Evolutionary conservation across 176 grass and related monocot species (phyloP), one percentile per base, ranked within the genome.

Genomic region (Paspalum notatum): DNA sequence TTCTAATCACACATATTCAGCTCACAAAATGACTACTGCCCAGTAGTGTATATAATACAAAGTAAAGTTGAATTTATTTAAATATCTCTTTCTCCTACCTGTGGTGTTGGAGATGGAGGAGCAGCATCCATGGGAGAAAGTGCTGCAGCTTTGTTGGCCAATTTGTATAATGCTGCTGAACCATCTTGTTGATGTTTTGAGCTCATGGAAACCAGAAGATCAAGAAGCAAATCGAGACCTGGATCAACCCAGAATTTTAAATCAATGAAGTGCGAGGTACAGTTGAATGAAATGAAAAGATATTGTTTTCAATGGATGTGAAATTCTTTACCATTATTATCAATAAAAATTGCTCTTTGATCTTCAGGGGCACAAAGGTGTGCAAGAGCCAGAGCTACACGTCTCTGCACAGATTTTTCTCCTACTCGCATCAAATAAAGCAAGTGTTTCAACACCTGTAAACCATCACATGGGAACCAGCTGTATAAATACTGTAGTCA

Each of bases 351-450:
- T 80, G 56, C 77, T 83, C 78, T 91, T 87, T 99, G 97, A 74
- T 99, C 93, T 51, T 91, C 93, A 88, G 91, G 91, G 24, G 85
- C 81, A 86, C 97, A 96, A 45, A 99, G 93, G 62, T 99, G 91
- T 86, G 97, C 97, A 71, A 99, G 87, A 90, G 97, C 97, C 76
- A 99, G 84, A 80, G 93, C 87, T 85, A 93, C 90, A 84, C 97
- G 97, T 68, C 93, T 84, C 80, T 99, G 97, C 63, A 96, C 82
- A 85, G 80, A 85, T 75, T 99, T 93, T 38, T 99, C 97, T 80
- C 92, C 80, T 63, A 99, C 80, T 88, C 89, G 78, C 93, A 99
- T 99, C 72, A 99, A 53, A 90, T 99, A 99, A 78, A 99, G 63
- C 76, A 96, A 87, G 82, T 99, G 97, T 61, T 86, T 99, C 76